Conservation (phyloP, 2,329 filamentous ascomycete species). For the Niveomyces coronatus region DNA sequence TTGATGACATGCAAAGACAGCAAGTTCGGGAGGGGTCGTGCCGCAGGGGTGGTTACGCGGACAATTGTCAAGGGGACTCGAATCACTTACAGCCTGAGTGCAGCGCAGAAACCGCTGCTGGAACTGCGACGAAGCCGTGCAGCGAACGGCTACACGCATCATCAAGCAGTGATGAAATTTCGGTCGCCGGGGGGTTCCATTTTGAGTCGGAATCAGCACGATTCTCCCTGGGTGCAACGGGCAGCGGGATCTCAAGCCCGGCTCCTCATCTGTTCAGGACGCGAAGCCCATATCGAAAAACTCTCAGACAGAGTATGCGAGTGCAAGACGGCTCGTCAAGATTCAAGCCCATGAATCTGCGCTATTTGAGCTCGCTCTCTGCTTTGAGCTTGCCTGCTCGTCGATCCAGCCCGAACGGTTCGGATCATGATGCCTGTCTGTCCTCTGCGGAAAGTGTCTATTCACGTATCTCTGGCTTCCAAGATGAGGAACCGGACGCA, state of each 20-base stretch:
- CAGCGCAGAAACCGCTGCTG: too few species aligned
- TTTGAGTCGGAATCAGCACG: neutral
- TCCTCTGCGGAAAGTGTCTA: slow-evolving; percentile 41
- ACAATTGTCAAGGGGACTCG: neutral
- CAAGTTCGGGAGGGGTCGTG: slow-evolving; percentile 2
- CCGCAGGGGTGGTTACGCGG: neutral
- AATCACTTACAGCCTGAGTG: neutral
- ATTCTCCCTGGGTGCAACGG: neutral
- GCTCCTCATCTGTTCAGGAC: slow-evolving; percentile 42
- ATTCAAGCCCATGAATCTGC: slow-evolving; percentile 18
- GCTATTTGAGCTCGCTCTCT: slow-evolving; percentile 31
- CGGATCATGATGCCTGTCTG: slow-evolving; percentile 27
- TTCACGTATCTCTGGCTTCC: slow-evolving; percentile 21
- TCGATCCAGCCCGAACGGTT: slow-evolving; percentile 28
- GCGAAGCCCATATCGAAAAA: slow-evolving; percentile 44
- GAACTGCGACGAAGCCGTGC: neutral
- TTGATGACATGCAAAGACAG: slow-evolving; percentile 29
- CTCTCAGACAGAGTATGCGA: slow-evolving; percentile 36
- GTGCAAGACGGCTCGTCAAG: slow-evolving; percentile 11
- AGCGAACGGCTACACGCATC: too few species aligned
- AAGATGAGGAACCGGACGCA: slow-evolving; percentile 14
- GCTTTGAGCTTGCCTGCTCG: slow-evolving; percentile 29
- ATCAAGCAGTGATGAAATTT: too few species aligned
- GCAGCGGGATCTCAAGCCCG: slow-evolving; percentile 32
- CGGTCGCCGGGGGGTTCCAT: too few species aligned